Evolutionary conservation across 495 filamentous ascomycete genomes (phyloP).

Genomic region (Chlorociboria aeruginascens): DNA sequence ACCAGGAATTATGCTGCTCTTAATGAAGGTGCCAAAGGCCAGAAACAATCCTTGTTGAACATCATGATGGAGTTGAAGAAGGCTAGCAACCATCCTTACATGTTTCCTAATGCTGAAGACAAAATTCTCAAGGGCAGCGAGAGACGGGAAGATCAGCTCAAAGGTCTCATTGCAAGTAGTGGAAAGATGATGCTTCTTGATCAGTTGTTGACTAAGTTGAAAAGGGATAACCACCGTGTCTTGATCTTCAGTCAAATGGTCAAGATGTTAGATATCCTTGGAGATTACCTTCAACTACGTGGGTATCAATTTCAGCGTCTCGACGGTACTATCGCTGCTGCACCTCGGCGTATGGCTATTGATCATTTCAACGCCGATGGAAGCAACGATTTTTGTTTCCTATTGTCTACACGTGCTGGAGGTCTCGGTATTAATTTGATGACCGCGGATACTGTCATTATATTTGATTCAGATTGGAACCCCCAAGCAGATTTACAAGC

Average conservation of each 20-base stretch:
- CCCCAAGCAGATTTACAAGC: constrained; percentile 96
- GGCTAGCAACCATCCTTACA: constrained; percentile 95
- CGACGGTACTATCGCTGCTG: constrained; percentile 86
- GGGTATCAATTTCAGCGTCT: constrained; percentile 87
- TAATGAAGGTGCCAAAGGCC: constrained; percentile 74
- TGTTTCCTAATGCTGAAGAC: constrained; percentile 89
- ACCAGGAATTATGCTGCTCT: constrained; percentile 93
- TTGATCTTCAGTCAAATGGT: constrained; percentile 99
- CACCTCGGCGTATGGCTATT: constrained; percentile 77
- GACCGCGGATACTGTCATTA: constrained; percentile 95
- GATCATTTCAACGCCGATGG: constrained; percentile 95
- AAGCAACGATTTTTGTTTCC: constrained; percentile 91
- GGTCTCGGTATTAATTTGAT: constrained; percentile 97
- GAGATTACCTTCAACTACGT: constrained; percentile 81
- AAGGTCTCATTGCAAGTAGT: constrained; percentile 85
- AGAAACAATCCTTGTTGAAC: constrained; percentile 91
- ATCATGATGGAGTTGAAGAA: constrained; percentile 99
- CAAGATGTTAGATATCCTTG: constrained; percentile 91
- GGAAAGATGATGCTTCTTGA: constrained; percentile 99
- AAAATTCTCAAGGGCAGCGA: constrained; percentile 64
- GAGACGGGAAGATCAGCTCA: constrained; percentile 76
- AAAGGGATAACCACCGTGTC: constrained; percentile 83
- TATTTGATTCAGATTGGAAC: constrained; percentile 99
- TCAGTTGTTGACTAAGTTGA: constrained; percentile 80
- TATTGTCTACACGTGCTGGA: constrained; percentile 89